A percentile compares a stretch with the other conserved stretches of the same genome.
Conservation (phyloP, 176 grass and related monocot genomes). For the Chrysopogon serrulatus region DNA sequence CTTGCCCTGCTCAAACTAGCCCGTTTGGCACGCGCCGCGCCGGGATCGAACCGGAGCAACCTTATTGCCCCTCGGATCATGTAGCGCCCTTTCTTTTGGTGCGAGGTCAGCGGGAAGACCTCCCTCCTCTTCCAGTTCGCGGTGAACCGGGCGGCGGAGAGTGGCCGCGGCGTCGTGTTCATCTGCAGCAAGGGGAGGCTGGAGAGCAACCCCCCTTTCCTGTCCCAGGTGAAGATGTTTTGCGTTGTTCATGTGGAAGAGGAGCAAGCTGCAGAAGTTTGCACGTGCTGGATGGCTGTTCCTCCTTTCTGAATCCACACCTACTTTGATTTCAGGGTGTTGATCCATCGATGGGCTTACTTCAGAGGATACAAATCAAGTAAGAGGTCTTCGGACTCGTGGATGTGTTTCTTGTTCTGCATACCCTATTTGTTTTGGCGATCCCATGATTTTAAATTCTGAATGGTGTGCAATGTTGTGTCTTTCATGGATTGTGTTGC, state of each 20-base stretch:
- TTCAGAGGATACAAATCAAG: constrained; percentile 81
- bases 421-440: background rate
- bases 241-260: background rate
- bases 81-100: background rate
- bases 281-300: background rate
- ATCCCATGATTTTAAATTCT: background rate
- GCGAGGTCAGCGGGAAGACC: constrained; percentile 68
- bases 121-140: constrained; percentile 92
- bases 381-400: constrained; percentile 29
- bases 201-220: constrained; percentile 75
- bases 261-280: background rate
- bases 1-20: background rate
- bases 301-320: background rate
- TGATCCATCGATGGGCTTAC: constrained; percentile 49
- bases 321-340: constrained; percentile 49
- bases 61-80: background rate
- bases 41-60: background rate
- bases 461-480: background rate
- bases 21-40: background rate
- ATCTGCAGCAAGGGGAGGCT: constrained; percentile 74
- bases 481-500: background rate
- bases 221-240: constrained; percentile 69
- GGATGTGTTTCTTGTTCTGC: background rate
- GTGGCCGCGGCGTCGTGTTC: constrained; percentile 66
- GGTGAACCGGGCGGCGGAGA: constrained; percentile 61